phyloP scores from a whole-genome alignment of 192 early-diverging fungal species.

The Coemansia sp. region DNA sequence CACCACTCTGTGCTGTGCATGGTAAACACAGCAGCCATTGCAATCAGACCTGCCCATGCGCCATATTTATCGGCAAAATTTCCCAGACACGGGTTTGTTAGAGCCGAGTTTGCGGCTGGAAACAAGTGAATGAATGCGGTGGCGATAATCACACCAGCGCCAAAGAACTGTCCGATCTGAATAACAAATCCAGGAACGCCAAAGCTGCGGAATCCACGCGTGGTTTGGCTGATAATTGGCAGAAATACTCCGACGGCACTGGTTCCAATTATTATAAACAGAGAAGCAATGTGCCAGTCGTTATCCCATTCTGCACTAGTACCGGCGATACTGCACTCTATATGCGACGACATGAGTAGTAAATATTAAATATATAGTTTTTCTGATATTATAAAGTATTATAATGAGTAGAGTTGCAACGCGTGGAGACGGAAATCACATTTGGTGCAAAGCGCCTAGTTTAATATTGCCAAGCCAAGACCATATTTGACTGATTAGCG shows the following conservation, averaged over 20 bases:
- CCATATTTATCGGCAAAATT: conserved; percentile 47
- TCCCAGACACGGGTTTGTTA: conserved; percentile 55
- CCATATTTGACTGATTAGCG: too few relatives aligned
- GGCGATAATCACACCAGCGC: conserved; percentile 68
- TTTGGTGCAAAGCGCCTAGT: too few relatives aligned
- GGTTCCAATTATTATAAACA: conserved; percentile 57
- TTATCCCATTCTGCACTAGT: conserved; percentile 28
- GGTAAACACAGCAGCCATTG: conserved; percentile 58
- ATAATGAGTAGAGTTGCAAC: not conserved
- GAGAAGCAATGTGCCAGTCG: conserved; percentile 51
- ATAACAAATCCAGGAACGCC: conserved; percentile 37
- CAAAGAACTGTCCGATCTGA: conserved; percentile 56
- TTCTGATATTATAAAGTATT: conserved; percentile 1
- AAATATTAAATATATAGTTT: not conserved
- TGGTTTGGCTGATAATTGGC: conserved; percentile 48
- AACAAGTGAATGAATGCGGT: conserved; percentile 76
- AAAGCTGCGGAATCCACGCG: conserved; percentile 14
- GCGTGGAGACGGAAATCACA: too few relatives aligned
- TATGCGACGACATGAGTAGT: conserved; percentile 5
- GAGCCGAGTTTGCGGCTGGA: conserved; percentile 53
- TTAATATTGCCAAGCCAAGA: too few relatives aligned
- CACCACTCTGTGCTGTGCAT: conserved; percentile 66
- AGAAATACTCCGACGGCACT: conserved; percentile 56
- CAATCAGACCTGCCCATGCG: conserved; percentile 58
- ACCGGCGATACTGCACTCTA: conserved; percentile 12